Evolutionary conservation across 257 asterid genomes (phyloP).

Genomic region (Misopates orontium): DNA sequence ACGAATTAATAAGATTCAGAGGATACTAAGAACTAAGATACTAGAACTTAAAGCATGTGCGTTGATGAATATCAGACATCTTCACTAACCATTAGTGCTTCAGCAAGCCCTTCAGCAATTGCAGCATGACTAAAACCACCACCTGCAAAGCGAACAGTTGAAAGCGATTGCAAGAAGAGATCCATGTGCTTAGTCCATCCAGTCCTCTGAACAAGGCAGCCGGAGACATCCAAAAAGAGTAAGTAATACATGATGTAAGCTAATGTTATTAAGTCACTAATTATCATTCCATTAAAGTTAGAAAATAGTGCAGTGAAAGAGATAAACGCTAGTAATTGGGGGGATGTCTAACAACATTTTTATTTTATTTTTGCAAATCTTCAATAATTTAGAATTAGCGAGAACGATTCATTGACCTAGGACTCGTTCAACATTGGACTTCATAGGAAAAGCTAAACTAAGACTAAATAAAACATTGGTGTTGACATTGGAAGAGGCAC

Average conservation of each 20-base stretch:
- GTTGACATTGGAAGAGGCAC: no score
- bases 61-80: conserved; percentile 7
- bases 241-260: conserved; percentile 2
- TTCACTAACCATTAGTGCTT: conserved; percentile 71
- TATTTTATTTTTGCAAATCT: no score
- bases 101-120: conserved; percentile 93
- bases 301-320: no score
- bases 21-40: background rate
- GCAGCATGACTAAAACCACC: conserved; percentile 95
- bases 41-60: conserved; percentile 21
- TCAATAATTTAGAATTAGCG: background rate
- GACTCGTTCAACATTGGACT: background rate
- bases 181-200: conserved; percentile 93
- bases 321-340: no score
- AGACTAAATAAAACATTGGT: no score
- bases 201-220: conserved; percentile 69
- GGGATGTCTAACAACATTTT: no score
- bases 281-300: no score
- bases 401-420: background rate
- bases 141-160: conserved; percentile 74
- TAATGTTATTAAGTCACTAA: no score
- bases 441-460: no score
- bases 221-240: conserved; percentile 35
- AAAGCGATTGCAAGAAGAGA: conserved; percentile 81
- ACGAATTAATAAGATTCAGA: no score